Evolutionary conservation across 108 stramenopile genomes (phyloP).

Genomic region (Skeletonema costatum): DNA sequence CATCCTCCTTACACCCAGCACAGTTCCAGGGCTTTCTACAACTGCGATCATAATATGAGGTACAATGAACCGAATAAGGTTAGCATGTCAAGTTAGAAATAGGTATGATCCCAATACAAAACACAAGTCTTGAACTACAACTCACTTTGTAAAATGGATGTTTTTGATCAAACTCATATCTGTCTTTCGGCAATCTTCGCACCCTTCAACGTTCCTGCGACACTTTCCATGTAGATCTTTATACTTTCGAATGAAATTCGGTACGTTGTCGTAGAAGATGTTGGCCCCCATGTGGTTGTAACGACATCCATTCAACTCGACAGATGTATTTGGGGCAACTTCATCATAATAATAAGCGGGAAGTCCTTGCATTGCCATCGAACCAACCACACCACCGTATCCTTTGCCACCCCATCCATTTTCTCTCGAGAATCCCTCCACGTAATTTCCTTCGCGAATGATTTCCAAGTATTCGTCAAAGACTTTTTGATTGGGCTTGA

Average conservation of each 20-base stretch:
- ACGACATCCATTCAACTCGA: conserved; percentile 61
- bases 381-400: conserved; percentile 75
- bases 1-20: background rate
- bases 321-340: conserved; percentile 49
- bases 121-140: conserved; percentile 26
- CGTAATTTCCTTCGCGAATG: conserved; percentile 66
- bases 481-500: conserved; percentile 37
- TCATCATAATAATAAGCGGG: conserved; percentile 75
- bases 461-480: conserved; percentile 58
- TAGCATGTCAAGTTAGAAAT: no score
- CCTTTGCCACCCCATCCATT: conserved; percentile 71
- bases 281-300: conserved; percentile 71
- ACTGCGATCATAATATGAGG: no score
- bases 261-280: conserved; percentile 27
- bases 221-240: conserved; percentile 41
- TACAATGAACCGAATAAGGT: no score
- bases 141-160: conserved; percentile 57
- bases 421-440: conserved; percentile 49
- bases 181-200: conserved; percentile 57
- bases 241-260: conserved; percentile 39
- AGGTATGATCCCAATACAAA: no score
- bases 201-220: conserved; percentile 28
- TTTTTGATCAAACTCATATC: conserved; percentile 39
- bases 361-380: conserved; percentile 78
- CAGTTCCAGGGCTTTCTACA: conserved; percentile 77